Conservation (phyloP, 2,329 filamentous ascomycete species). For the Aspergillus udagawae region DNA sequence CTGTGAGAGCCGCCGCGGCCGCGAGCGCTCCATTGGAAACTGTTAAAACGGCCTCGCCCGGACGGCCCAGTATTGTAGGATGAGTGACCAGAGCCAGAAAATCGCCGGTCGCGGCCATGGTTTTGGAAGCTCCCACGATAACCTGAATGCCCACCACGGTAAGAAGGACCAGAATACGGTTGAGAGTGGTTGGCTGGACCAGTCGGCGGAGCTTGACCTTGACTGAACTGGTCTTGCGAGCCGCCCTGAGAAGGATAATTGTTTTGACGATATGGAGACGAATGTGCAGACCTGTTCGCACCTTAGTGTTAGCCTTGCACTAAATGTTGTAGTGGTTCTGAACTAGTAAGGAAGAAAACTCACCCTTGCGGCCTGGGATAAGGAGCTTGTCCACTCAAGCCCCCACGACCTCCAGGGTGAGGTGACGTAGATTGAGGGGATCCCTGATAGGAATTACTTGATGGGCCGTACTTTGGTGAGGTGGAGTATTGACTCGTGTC, state of each 20-base stretch:
- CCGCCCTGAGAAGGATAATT: constrained; percentile 49
- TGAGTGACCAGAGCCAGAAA: constrained; percentile 44
- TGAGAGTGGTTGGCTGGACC: constrained; percentile 57
- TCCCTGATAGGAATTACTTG: constrained; percentile 53
- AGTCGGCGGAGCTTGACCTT: constrained; percentile 46
- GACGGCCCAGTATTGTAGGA: constrained; percentile 39
- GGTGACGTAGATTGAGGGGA: constrained; percentile 62
- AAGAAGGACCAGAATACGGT: constrained; percentile 45
- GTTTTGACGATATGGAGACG: constrained; percentile 57
- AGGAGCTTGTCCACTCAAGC: constrained; percentile 45
- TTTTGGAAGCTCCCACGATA: constrained; percentile 60
- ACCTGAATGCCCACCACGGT: constrained; percentile 50
- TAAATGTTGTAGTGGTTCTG: neutral
- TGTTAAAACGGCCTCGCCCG: constrained; percentile 59
- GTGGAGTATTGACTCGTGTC: constrained; percentile 50
- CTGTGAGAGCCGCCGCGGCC: constrained; percentile 47
- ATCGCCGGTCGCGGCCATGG: constrained; percentile 42
- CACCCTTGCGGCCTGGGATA: constrained; percentile 50
- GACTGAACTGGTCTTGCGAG: constrained; percentile 55
- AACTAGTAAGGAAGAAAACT: constrained; percentile 20
- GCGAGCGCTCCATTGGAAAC: constrained; percentile 66
- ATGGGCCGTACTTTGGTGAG: constrained; percentile 56
- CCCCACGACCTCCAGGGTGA: constrained; percentile 52
- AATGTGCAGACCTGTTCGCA: constrained; percentile 51
- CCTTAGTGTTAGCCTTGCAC: neutral